Base-by-base conservation (phyloP, 495 filamentous ascomycete genomes). In the Cenococcum geophilum region DNA sequence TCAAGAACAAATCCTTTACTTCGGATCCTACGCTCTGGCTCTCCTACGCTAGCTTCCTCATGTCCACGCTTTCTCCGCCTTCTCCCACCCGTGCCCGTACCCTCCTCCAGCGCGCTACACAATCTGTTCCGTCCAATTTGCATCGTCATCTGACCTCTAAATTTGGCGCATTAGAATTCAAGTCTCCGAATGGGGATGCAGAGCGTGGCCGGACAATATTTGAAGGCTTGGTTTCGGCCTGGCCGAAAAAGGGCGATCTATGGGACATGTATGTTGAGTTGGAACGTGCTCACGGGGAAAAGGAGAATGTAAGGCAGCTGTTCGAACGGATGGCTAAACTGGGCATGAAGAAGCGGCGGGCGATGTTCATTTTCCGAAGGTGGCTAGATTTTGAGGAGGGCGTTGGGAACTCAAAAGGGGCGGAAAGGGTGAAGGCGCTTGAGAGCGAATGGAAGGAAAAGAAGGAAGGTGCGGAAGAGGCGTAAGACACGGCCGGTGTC, bases 161-260 rank as follows among this genome's bases (percentile, higher is more conserved):
- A 70, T 97, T 97, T 71, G 93, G 85, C 0, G 87, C 88, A 55
- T 80, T 98, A 6, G 93, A 98, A 73, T 98, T 95, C 80, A 84
- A 83, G 62, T 91, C 87, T 12, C 75, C 83, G 16, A 83, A 88
- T 67, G 95, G 91, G 36, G 89, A 93, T 67, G 77, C 89, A 4
- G 93, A 98, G 76, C 88, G 91, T 32, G 93, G 92, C 21, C 88
- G 95, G 9, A 97, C 93, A 5, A 85, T 97, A 47, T 96, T 97
- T 67, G 93, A 97, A 73, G 89, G 85, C 36, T 79, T 98, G 4
- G 77, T 97, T 6, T 80, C 83, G 23, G 86, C 86, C 16, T 96
- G 87, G 78, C 89, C 89, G 60, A 93, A 92, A 79, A 88, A 87
- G 61, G 81, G 91, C 50, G 91, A 96, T 72, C 73, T 96, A 53